Percentiles rank a stretch among this genome's conserved stretches.
phyloP scores from a whole-genome alignment of 768 basidiomycete genomes.

The Gyrodon lividus region DNA sequence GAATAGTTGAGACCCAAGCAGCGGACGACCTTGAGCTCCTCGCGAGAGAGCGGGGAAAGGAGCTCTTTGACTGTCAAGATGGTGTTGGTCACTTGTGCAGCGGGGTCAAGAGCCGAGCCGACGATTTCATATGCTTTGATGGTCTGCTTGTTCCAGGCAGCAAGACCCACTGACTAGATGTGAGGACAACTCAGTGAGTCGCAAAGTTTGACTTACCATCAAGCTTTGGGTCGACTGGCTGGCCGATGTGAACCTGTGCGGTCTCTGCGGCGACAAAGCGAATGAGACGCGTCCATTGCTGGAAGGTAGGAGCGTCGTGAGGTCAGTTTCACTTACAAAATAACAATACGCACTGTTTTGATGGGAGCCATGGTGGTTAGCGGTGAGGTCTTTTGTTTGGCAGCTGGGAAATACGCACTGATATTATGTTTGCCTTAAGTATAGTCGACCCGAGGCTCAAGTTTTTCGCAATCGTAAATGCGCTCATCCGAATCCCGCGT shows the following conservation, averaged over 20 bases:
- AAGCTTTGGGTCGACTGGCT: slow-evolving; percentile 65
- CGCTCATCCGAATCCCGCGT: slow-evolving; percentile 16
- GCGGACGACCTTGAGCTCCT: slow-evolving; percentile 67
- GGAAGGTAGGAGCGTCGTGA: not conserved
- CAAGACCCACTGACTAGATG: slow-evolving; percentile 54
- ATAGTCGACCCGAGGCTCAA: not conserved
- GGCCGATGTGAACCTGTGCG: slow-evolving; percentile 68
- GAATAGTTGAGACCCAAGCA: slow-evolving; percentile 81
- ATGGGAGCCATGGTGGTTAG: slow-evolving; percentile 53
- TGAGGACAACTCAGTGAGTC: not conserved
- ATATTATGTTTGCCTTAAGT: not conserved
- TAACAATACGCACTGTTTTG: slow-evolving; percentile 43
- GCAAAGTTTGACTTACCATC: slow-evolving; percentile 47
- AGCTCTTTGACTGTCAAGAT: slow-evolving; percentile 71
- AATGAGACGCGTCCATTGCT: slow-evolving; percentile 73
- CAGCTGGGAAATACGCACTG: slow-evolving; percentile 13
- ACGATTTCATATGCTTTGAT: slow-evolving; percentile 73
- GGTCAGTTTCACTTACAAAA: not conserved
- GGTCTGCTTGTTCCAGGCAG: slow-evolving; percentile 46
- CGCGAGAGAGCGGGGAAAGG: slow-evolving; percentile 63
- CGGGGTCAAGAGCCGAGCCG: slow-evolving; percentile 66
- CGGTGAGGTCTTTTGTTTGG: not conserved
- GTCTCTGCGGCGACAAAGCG: slow-evolving; percentile 81
- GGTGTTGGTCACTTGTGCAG: slow-evolving; percentile 59
- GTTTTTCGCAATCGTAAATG: slow-evolving; percentile 4